Conservation (phyloP, 768 basidiomycete species). For the Termitomyces heimii region DNA sequence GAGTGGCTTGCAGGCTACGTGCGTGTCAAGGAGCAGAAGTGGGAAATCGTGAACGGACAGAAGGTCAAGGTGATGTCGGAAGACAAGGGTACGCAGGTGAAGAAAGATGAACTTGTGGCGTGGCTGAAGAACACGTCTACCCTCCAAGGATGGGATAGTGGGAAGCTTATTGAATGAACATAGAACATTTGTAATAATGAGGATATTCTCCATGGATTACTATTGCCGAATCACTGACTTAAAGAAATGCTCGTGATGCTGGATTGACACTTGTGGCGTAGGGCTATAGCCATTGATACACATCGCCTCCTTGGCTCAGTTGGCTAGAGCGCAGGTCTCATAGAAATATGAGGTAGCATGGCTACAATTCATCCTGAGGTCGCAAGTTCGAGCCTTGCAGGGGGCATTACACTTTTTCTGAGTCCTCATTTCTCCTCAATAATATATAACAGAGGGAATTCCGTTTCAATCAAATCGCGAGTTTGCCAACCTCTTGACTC, state of each 20-base stretch:
- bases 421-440: no score
- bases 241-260: no score
- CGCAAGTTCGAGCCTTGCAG: conserved; percentile 51
- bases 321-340: conserved; percentile 4
- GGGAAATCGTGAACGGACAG: conserved; percentile 69
- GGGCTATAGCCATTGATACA: fast-evolving
- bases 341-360: not conserved
- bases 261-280: not conserved
- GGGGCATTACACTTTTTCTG: conserved; percentile 22
- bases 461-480: no score
- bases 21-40: conserved; percentile 86
- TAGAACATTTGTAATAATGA: no score
- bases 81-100: conserved; percentile 63
- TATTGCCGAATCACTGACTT: no score
- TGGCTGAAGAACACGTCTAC: conserved; percentile 53
- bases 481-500: no score
- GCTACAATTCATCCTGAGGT: conserved; percentile 34
- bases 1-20: conserved; percentile 84
- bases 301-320: not conserved
- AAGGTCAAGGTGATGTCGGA: conserved; percentile 59
- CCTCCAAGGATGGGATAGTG: conserved; percentile 37
- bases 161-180: conserved; percentile 14
- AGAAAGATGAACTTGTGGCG: conserved; percentile 50
- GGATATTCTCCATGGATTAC: no score
- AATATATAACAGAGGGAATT: no score